Evolutionary conservation across 2,329 filamentous ascomycete species (phyloP), one percentile per base, ranked within the genome.

Genomic region (Bipolaris zeicola): DNA sequence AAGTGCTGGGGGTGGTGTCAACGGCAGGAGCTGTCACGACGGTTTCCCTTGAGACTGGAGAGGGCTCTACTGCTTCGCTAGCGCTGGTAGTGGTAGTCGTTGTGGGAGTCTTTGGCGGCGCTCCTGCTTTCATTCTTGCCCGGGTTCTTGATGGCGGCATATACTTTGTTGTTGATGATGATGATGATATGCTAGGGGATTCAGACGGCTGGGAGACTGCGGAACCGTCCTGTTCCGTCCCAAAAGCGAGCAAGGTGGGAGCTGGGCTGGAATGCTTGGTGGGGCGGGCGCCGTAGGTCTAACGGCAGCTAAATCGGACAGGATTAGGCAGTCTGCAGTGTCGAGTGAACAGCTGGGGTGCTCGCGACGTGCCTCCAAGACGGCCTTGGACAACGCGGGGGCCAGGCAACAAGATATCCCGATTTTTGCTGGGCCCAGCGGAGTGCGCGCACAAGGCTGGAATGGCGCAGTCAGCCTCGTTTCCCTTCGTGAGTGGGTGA

Each of bases 391-490:
- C 58, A 65, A 62, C 62, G 67, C 61, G 72, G 69, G 69, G 43
- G 57, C 62, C 61, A 69, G 62, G 65, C 63, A 72, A 72, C 71
- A 72, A 74, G 71, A 69, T 68, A 68, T 68, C 62, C 63, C 62
- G 70, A 71, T 64, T 68, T 70, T 71, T 58, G 66, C 67, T 69
- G 65, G 60, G 58, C 43, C 46, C 61, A 58, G 64, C 62, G 60
- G 64, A 67, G 66, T 64, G 70, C 42, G 41, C 67, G 67, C 61
- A 70, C 73, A 70, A 74, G 71, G 71, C 71, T 73, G 72, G 68
- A 69, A 57, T 53, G 63, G 65, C 67, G 65, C 63, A 70, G 68
- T 73, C 71, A 76, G 73, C 73, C 73, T 76, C 69, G 71, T 72
- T 67, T 70, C 63, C 66, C 69, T 68, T 73, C 61, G 66, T 70